Conservation (phyloP, 495 filamentous ascomycete species). For the Lichenothelia convexa region DNA sequence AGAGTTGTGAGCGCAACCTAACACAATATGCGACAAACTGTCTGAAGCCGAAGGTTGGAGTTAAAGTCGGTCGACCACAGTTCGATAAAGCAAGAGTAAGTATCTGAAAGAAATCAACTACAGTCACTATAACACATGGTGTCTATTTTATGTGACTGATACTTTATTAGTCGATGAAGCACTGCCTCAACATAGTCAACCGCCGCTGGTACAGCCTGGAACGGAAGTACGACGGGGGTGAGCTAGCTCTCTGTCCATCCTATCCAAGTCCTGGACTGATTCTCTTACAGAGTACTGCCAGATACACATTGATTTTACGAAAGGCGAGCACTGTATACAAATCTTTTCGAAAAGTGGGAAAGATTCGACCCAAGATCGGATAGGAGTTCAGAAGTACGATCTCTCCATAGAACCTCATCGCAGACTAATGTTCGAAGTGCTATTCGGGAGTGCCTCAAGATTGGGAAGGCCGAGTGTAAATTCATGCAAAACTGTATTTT, state of each 20-base stretch:
- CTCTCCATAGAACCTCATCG: no score
- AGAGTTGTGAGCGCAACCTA: conserved; percentile 17
- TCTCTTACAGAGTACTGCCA: conserved; percentile 88
- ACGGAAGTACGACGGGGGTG: conserved; percentile 7
- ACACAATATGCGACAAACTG: conserved; percentile 25
- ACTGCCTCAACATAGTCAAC: conserved; percentile 40
- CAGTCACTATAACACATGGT: no score
- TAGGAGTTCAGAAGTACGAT: conserved; percentile 42
- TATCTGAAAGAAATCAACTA: no score
- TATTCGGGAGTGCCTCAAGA: conserved; percentile 36
- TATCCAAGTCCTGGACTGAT: no score
- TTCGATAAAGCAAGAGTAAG: conserved; percentile 63
- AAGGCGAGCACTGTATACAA: conserved; percentile 36
- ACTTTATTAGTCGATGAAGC: background rate
- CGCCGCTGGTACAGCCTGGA: conserved; percentile 55
- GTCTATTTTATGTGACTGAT: no score
- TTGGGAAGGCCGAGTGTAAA: conserved; percentile 36
- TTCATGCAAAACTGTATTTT: conserved; percentile 50
- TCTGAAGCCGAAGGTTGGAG: conserved; percentile 44
- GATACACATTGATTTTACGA: conserved; percentile 58
- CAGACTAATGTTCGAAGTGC: no score
- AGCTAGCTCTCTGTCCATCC: background rate
- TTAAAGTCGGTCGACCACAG: conserved; percentile 55
- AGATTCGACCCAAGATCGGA: conserved; percentile 59
- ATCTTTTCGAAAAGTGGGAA: conserved; percentile 88